Conservation (phyloP, 2,329 filamentous ascomycete species). For the Cylindrodendrum hubeiense region DNA sequence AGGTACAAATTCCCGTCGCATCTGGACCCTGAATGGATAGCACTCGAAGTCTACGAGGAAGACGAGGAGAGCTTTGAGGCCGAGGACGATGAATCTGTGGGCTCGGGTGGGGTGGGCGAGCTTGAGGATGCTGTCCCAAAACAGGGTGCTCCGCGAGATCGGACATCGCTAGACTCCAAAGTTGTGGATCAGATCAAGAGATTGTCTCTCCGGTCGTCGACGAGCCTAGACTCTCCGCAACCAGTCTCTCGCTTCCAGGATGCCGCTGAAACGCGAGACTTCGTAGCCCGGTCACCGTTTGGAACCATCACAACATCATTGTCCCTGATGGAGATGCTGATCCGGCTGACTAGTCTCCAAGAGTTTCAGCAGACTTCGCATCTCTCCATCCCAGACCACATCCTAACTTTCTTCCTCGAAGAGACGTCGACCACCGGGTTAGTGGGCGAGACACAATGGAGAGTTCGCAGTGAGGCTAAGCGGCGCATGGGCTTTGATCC, state of each 20-base stretch:
- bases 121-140: conserved; percentile 29
- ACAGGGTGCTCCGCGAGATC: conserved; percentile 23
- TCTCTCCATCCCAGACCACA: conserved; percentile 89
- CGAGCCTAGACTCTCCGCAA: conserved; percentile 16
- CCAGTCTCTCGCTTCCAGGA: conserved; percentile 6
- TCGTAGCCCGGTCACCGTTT: conserved; percentile 60
- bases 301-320: conserved; percentile 66
- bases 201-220: conserved; percentile 49
- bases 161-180: conserved; percentile 51
- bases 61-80: conserved; percentile 51
- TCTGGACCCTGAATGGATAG: conserved; percentile 91
- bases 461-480: conserved; percentile 60
- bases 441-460: conserved; percentile 59
- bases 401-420: conserved; percentile 87
- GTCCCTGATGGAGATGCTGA: conserved; percentile 88
- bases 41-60: conserved; percentile 85
- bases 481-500: conserved; percentile 68
- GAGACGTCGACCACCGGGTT: conserved; percentile 67
- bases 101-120: conserved; percentile 51
- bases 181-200: conserved; percentile 57
- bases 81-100: conserved; percentile 62
- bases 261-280: conserved; percentile 41
- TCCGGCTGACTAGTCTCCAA: conserved; percentile 87
- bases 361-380: conserved; percentile 93
- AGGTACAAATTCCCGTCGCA: conserved; percentile 70